Evolutionary conservation across 257 asterid species (phyloP), one percentile per base, ranked within the genome.

Genomic region (Solanum piurae): DNA sequence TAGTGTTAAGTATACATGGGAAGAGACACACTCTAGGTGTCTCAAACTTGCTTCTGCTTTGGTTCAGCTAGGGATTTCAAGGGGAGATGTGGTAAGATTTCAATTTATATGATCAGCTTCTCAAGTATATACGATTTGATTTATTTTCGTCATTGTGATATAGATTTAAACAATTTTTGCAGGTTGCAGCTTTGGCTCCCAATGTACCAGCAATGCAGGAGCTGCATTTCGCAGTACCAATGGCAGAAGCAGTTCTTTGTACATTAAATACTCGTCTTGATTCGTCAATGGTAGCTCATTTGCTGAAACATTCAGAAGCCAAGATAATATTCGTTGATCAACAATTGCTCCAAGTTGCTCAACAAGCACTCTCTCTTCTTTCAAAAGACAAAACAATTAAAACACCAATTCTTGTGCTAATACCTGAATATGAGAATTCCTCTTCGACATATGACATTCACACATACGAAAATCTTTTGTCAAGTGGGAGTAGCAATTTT

Each of bases 161-260:
- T 64, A n/a, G 7, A 68, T 27, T 68, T 68, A 21, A 68, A 12
- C 2, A 13, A 6, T 71, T 58, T 37, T 38, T 84, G 7, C 36
- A 60, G 60, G 69, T 77, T 21, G 62, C 87, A 77, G 6, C 91
- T 74, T 9, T 74, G 55, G 83, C 83, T 74, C 83, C 83, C 0
- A 74, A 74, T 11, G 21, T 74, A 74, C 83, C 55, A 74, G 55
- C 83, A 11, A 10, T 74, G 31, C 52, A 74, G 31, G 83, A 74
- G 33, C 33, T 74, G 10, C 52, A 74, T 74, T 74, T 74, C 2
- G 83, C 83, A 37, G 83, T 74, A 5, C 83, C 52, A 31, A 91
- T 91, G 91, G 91, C 93, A 0, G 91, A 88, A 42, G 90, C 88
- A 38, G 36, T 91, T 72, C 42, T 91, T 12, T 91, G 92, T 49